Conservation (phyloP, 345 rosid genomes). For the Balakata baccata region DNA sequence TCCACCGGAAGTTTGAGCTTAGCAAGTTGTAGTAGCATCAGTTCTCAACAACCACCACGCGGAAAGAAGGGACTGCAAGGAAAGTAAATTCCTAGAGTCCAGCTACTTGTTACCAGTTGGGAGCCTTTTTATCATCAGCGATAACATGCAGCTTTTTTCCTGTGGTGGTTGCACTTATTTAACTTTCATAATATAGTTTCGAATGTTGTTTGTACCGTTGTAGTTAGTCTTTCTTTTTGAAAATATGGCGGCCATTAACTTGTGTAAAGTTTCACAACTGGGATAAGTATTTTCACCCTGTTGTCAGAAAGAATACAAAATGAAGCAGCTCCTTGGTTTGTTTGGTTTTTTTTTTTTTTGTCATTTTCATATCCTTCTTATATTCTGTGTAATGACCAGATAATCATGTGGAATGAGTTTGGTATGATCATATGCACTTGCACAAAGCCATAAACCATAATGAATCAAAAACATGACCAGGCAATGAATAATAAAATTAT, state of each 20-base stretch:
- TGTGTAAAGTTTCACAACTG: conserved; percentile 1
- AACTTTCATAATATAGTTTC: neutral
- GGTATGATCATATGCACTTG: too few species aligned
- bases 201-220: neutral
- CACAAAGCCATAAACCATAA: too few species aligned
- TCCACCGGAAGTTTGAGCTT: conserved; percentile 18
- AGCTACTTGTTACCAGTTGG: neutral
- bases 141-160: neutral
- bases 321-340: neutral
- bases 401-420: neutral
- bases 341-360: too few species aligned
- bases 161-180: neutral
- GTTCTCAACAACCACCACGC: conserved; percentile 21
- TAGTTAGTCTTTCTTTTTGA: neutral
- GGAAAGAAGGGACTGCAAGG: conserved; percentile 7
- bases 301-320: neutral
- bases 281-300: neutral
- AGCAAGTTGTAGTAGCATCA: conserved; percentile 18
- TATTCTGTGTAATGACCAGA: neutral
- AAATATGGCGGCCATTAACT: neutral
- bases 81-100: conserved; percentile 14
- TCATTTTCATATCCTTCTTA: neutral
- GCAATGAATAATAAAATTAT: too few species aligned
- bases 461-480: too few species aligned
- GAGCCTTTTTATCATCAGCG: neutral